A percentile compares a stretch with the other conserved stretches of the same genome.
These are phyloP conservation scores for Terfezia claveryi DNA, from an alignment of 495 filamentous ascomycete species.

Conservation along the genomic window DNA sequence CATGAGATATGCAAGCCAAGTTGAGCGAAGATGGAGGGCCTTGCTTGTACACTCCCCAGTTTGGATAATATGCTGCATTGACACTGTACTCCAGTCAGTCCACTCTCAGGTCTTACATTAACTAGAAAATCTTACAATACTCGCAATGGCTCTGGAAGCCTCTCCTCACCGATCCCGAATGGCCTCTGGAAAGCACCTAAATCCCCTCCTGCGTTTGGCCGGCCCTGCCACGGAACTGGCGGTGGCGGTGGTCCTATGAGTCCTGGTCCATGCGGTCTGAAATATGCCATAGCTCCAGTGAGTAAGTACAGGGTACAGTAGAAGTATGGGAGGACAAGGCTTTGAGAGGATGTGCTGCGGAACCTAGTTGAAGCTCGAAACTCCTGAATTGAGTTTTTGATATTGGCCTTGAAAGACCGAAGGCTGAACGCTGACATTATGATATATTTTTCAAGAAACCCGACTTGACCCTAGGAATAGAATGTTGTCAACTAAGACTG, in stretches of 20 bases:
- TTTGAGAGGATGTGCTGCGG: background rate
- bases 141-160: background rate
- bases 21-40: constrained; percentile 59
- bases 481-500: no score
- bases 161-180: background rate
- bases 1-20: constrained; percentile 44
- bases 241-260: background rate
- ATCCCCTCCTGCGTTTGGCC: background rate
- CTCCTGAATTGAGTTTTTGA: background rate
- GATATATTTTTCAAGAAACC: background rate
- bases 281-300: background rate
- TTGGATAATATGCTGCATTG: constrained; percentile 83
- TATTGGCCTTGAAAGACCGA: background rate
- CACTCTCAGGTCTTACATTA: background rate
- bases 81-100: constrained; percentile 7
- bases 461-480: no score
- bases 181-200: background rate
- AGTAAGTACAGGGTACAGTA: background rate
- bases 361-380: background rate
- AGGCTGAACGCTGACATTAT: background rate
- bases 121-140: background rate
- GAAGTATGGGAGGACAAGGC: background rate
- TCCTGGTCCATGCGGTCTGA: background rate
- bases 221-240: background rate
- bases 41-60: constrained; percentile 56